Evolutionary conservation across 345 rosid genomes (phyloP).

Genomic region (Pistacia integerrima): DNA sequence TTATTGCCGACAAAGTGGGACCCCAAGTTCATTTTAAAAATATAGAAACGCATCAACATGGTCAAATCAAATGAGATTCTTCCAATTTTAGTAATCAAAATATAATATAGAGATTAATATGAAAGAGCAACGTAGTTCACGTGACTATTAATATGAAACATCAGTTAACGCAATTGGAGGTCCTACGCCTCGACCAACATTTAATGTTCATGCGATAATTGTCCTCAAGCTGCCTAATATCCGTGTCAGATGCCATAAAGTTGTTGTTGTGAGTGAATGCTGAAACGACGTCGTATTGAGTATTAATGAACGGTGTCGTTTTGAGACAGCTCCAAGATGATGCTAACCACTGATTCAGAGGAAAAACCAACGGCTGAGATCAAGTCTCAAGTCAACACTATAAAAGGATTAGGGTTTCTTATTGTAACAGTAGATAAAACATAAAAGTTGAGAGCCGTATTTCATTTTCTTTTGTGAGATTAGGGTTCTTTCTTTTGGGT

Average conservation of each 20-base stretch:
- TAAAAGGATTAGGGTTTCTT: too few relatives aligned
- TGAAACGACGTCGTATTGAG: too few relatives aligned
- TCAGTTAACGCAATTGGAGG: slow-evolving; percentile 16
- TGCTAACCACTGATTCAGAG: too few relatives aligned
- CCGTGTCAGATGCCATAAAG: slow-evolving; percentile 33
- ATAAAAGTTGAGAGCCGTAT: too few relatives aligned
- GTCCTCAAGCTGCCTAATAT: slow-evolving; percentile 30
- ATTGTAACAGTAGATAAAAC: too few relatives aligned
- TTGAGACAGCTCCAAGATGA: too few relatives aligned
- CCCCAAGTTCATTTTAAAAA: neutral
- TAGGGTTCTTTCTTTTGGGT: too few relatives aligned
- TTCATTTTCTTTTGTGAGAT: too few relatives aligned
- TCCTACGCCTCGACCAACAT: slow-evolving; percentile 13
- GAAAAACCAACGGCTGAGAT: too few relatives aligned
- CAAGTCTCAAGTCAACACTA: too few relatives aligned
- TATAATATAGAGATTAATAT: neutral
- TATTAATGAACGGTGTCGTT: too few relatives aligned
- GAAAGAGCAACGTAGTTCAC: neutral
- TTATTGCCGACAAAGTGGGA: neutral
- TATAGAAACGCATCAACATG: neutral
- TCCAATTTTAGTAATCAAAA: neutral
- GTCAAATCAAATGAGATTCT: neutral
- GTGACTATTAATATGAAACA: slow-evolving; percentile 16
- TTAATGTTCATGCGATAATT: slow-evolving; percentile 21
- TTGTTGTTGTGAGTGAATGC: neutral